Evolutionary conservation across 768 basidiomycete genomes (phyloP).

Genomic region (Termitomyces eurrhizus): DNA sequence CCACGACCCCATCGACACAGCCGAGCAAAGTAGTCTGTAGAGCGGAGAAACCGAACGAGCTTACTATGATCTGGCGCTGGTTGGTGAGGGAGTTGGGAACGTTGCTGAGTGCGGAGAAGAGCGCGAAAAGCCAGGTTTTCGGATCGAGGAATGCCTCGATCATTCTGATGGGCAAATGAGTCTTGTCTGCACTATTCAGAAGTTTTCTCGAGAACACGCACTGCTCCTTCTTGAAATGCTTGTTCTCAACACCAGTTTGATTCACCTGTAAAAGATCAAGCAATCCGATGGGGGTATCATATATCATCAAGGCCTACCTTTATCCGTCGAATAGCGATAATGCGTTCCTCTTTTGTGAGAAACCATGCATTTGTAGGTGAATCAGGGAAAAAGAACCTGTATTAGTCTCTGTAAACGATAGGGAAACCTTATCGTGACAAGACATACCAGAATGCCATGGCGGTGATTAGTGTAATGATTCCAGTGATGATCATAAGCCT

Average conservation of each 20-base stretch:
- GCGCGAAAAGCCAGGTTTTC: conserved; percentile 75
- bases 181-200: background rate
- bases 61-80: conserved; percentile 60
- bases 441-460: conserved; percentile 52
- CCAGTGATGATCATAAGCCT: conserved; percentile 75
- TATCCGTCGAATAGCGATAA: conserved; percentile 58
- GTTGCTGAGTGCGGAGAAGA: conserved; percentile 59
- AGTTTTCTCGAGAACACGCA: conserved; percentile 28
- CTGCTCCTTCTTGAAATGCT: conserved; percentile 79
- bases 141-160: conserved; percentile 64
- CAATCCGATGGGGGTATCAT: background rate
- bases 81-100: conserved; percentile 65
- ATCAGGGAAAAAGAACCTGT: conserved; percentile 67
- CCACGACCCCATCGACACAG: conserved; percentile 61
- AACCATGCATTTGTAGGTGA: conserved; percentile 77
- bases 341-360: conserved; percentile 60
- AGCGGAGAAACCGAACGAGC: conserved; percentile 59
- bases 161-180: conserved; percentile 38
- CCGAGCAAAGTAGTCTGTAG: conserved; percentile 68
- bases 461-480: conserved; percentile 47
- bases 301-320: conserved; percentile 34
- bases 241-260: conserved; percentile 78
- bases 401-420: background rate
- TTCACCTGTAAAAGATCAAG: conserved; percentile 10
- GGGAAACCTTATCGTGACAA: too few relatives aligned